Evolutionary conservation across 2,329 filamentous ascomycete genomes (phyloP).

Genomic region (Paraphoma sp.): DNA sequence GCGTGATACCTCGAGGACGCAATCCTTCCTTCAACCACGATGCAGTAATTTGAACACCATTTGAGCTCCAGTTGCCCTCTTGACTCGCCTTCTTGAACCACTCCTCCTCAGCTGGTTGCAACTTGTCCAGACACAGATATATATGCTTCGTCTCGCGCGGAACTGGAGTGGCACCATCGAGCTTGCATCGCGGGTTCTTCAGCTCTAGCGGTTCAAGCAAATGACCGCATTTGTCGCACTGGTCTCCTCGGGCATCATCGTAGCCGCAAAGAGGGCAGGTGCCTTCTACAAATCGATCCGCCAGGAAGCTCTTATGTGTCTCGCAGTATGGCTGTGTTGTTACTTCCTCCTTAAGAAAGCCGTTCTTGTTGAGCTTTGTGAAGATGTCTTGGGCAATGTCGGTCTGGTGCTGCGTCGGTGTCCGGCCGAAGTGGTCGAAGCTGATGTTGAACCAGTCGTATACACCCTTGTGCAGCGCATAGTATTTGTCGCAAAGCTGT

Average conservation of each 20-base stretch:
- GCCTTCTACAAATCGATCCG: slow-evolving; percentile 76
- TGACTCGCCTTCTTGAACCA: slow-evolving; percentile 79
- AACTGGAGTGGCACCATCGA: slow-evolving; percentile 83
- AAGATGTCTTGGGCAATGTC: slow-evolving; percentile 94
- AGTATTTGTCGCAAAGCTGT: slow-evolving; percentile 90
- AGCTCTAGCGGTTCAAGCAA: slow-evolving; percentile 57
- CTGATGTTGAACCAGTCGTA: slow-evolving; percentile 97
- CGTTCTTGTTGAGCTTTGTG: slow-evolving; percentile 83
- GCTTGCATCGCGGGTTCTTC: slow-evolving; percentile 78
- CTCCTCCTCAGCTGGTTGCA: slow-evolving; percentile 76
- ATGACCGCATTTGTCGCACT: slow-evolving; percentile 60
- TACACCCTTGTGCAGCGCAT: slow-evolving; percentile 85
- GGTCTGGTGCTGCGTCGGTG: slow-evolving; percentile 86
- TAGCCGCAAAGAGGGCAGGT: slow-evolving; percentile 74
- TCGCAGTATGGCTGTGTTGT: slow-evolving; percentile 93
- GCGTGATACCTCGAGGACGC: slow-evolving; percentile 85
- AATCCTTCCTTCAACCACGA: slow-evolving; percentile 85
- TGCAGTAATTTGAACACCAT: slow-evolving; percentile 77
- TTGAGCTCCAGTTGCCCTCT: slow-evolving; percentile 78
- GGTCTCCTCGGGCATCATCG: slow-evolving; percentile 60
- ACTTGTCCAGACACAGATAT: slow-evolving; percentile 83
- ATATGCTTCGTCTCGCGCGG: slow-evolving; percentile 86
- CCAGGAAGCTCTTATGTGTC: slow-evolving; percentile 58
- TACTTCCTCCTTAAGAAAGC: slow-evolving; percentile 83
- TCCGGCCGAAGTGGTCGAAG: slow-evolving; percentile 95